Evolutionary conservation across 176 grass and related monocot species (phyloP).

Genomic region (Poa pratensis): DNA sequence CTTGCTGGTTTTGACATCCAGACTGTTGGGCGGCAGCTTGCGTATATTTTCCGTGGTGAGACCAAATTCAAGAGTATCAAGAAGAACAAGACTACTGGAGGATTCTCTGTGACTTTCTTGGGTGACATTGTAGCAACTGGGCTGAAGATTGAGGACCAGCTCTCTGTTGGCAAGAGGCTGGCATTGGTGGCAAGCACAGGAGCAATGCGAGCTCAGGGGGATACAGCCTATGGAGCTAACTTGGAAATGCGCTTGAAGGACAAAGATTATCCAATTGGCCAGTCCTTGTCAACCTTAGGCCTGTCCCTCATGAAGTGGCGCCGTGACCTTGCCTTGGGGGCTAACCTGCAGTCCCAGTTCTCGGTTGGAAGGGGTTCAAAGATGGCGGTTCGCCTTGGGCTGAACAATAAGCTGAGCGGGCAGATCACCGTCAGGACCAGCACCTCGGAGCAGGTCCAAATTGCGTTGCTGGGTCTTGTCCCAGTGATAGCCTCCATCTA

Average conservation of each 20-base stretch:
- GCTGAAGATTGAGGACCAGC: constrained; percentile 84
- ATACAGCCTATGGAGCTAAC: constrained; percentile 86
- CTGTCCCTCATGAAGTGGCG: constrained; percentile 86
- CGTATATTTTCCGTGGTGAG: constrained; percentile 81
- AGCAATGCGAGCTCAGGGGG: constrained; percentile 70
- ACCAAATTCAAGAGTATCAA: constrained; percentile 93
- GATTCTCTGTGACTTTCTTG: constrained; percentile 81
- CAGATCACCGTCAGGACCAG: constrained; percentile 84
- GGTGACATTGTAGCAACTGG: constrained; percentile 89
- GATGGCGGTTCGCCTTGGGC: constrained; percentile 72
- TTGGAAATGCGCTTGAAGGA: constrained; percentile 75
- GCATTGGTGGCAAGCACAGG: constrained; percentile 69
- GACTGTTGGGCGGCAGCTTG: constrained; percentile 74
- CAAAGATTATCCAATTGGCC: constrained; percentile 78
- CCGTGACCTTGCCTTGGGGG: constrained; percentile 72
- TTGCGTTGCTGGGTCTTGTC: constrained; percentile 74
- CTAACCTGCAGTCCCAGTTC: constrained; percentile 91
- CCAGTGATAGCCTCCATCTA: constrained; percentile 65
- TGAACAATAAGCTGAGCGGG: constrained; percentile 87
- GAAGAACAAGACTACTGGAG: constrained; percentile 89
- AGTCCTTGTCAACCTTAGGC: constrained; percentile 69
- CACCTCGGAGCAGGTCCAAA: constrained; percentile 88
- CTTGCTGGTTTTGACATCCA: constrained; percentile 93
- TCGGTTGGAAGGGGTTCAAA: constrained; percentile 69
- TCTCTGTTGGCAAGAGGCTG: constrained; percentile 76